Conservation (phyloP, 495 filamentous ascomycete genomes). For the Sphaerosporella brunnea region DNA sequence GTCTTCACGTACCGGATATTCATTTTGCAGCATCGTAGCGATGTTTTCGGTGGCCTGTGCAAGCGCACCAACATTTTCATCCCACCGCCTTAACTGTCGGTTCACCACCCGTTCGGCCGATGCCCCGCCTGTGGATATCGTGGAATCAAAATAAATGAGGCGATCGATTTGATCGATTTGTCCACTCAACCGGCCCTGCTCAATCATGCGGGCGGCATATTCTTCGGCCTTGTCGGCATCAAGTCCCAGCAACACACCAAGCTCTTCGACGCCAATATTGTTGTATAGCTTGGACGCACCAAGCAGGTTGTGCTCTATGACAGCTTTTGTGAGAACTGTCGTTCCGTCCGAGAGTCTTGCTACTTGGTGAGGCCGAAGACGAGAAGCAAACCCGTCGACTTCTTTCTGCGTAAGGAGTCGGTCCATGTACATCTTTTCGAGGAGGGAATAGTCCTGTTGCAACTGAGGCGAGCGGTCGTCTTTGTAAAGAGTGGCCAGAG, state of each 20-base stretch:
- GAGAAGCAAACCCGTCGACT: conserved; percentile 66
- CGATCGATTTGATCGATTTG: conserved; percentile 89
- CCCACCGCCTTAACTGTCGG: conserved; percentile 66
- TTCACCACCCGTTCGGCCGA: conserved; percentile 44
- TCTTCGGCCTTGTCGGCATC: conserved; percentile 71
- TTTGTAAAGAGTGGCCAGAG: conserved; percentile 72
- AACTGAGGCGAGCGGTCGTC: conserved; percentile 66
- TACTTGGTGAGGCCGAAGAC: conserved; percentile 70
- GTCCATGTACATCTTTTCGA: conserved; percentile 97
- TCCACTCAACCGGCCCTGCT: conserved; percentile 70
- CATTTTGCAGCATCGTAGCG: conserved; percentile 50
- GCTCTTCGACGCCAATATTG: conserved; percentile 66
- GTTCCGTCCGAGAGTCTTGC: conserved; percentile 73
- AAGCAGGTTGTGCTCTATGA: conserved; percentile 88
- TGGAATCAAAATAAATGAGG: conserved; percentile 53
- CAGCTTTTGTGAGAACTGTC: conserved; percentile 85
- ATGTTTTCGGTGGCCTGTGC: conserved; percentile 81
- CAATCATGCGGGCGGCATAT: conserved; percentile 86
- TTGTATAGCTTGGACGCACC: conserved; percentile 70
- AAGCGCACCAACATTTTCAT: conserved; percentile 64
- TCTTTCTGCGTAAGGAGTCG: conserved; percentile 62
- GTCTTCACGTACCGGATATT: conserved; percentile 41
- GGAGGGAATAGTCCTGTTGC: conserved; percentile 57
- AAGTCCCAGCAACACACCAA: conserved; percentile 60
- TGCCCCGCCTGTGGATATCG: conserved; percentile 32